Conservation (phyloP, 2,329 filamentous ascomycete species). For the Xylaria sp. region DNA sequence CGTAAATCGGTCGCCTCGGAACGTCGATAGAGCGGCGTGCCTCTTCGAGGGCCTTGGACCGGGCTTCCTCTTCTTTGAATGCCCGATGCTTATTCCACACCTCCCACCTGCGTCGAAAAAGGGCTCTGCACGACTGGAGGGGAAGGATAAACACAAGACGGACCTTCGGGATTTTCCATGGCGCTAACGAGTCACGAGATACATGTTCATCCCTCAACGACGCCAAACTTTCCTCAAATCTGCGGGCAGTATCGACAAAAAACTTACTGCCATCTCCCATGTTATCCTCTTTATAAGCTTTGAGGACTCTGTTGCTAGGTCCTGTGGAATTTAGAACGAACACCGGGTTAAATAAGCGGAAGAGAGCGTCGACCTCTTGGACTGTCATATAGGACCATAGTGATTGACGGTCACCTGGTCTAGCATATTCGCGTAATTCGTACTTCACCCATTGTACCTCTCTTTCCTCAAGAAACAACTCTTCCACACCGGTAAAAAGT, state of each 20-base stretch:
- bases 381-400: conserved; percentile 23
- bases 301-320: background rate
- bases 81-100: conserved; percentile 10
- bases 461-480: conserved; percentile 27
- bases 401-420: background rate
- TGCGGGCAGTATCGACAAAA: conserved; percentile 20
- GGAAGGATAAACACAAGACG: conserved; percentile 24
- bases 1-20: conserved; percentile 10
- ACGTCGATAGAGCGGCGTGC: conserved; percentile 25
- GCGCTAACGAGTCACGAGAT: background rate
- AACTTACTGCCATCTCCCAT: conserved; percentile 21
- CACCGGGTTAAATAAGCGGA: too few species aligned
- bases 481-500: conserved; percentile 27
- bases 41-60: conserved; percentile 15
- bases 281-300: conserved; percentile 20
- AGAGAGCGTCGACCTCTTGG: conserved; percentile 18
- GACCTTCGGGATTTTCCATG: conserved; percentile 26
- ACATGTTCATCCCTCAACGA: conserved; percentile 14
- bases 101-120: conserved; percentile 23
- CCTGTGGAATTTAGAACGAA: conserved; percentile 14
- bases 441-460: background rate
- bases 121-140: conserved; percentile 3
- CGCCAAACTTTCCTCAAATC: conserved; percentile 3
- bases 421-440: background rate
- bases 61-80: background rate